Conservation (phyloP, 1,284 basidiomycete genomes). For the Apiotrichum akiyoshidainum region DNA sequence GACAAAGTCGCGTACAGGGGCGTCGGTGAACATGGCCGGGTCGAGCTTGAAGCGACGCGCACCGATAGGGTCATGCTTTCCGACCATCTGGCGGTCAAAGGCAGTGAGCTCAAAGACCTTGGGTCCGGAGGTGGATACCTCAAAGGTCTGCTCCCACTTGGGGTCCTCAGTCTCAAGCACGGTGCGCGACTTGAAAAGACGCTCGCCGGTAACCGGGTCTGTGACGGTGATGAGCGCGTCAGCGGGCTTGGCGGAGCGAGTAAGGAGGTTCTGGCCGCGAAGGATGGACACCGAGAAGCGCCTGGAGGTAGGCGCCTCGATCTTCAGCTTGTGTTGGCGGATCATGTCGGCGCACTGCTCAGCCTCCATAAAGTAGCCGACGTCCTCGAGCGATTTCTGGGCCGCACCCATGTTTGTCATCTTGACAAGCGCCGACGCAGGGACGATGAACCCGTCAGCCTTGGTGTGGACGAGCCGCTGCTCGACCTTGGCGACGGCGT, state of each 20-base stretch:
- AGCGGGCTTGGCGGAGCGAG: constrained; percentile 34
- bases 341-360: constrained; percentile 44
- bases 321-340: constrained; percentile 26
- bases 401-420: constrained; percentile 47
- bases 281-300: constrained; percentile 40
- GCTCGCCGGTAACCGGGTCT: constrained; percentile 35
- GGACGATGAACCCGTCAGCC: constrained; percentile 10
- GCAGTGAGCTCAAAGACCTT: constrained; percentile 41
- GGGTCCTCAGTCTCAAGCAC: constrained; percentile 46
- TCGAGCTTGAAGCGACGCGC: constrained; percentile 41
- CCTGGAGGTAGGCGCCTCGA: constrained; percentile 17
- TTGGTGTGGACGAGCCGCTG: constrained; percentile 26
- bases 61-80: constrained; percentile 48
- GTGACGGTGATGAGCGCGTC: constrained; percentile 43
- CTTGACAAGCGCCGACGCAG: constrained; percentile 41
- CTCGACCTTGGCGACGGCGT: constrained; percentile 45
- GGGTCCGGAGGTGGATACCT: constrained; percentile 31
- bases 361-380: constrained; percentile 41
- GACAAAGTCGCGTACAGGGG: constrained; percentile 36
- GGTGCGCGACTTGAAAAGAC: constrained; percentile 47
- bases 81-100: constrained; percentile 46
- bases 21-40: constrained; percentile 30
- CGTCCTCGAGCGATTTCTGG: constrained; percentile 40
- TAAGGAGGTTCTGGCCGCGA: constrained; percentile 43
- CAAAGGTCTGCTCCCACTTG: constrained; percentile 47